phyloP scores from a whole-genome alignment of 148 eudicot genomes.

The Spergularia marina region DNA sequence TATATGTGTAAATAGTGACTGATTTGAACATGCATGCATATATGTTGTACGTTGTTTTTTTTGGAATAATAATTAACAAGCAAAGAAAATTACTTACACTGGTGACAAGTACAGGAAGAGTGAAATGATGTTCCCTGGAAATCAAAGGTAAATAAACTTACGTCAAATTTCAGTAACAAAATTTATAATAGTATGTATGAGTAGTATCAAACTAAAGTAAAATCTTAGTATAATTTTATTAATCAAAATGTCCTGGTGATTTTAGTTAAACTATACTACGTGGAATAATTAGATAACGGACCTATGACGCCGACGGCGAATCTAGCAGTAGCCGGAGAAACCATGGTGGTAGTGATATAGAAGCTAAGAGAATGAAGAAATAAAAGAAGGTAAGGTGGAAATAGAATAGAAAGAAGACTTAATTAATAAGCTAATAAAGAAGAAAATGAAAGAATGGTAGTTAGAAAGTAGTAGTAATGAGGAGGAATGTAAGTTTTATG shows the following conservation, averaged over 20 bases:
- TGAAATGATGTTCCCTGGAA: slow-evolving; percentile 34
- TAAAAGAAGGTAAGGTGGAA: neutral
- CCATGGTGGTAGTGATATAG: slow-evolving; percentile 17
- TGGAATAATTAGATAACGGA: neutral
- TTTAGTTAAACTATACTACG: neutral
- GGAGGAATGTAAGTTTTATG: slow-evolving; percentile 10
- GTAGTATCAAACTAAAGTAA: no score
- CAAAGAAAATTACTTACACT: slow-evolving; percentile 24
- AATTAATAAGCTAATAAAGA: no score
- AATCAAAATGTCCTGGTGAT: neutral
- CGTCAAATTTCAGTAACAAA: slow-evolving; percentile 20
- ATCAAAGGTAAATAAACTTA: slow-evolving; percentile 21
- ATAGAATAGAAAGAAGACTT: neutral
- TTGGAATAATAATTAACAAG: neutral
- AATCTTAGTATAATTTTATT: neutral
- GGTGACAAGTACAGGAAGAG: slow-evolving; percentile 34
- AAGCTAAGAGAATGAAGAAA: neutral
- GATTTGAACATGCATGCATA: neutral
- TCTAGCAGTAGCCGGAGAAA: slow-evolving; percentile 31
- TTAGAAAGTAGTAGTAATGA: neutral
- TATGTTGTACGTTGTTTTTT: neutral
- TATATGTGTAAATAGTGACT: neutral
- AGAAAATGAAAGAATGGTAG: slow-evolving; percentile 4
- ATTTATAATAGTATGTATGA: neutral
- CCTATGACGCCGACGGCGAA: slow-evolving; percentile 38